Base-by-base conservation (phyloP, 352 stramenopile species). In the Pythium folliculosum region DNA sequence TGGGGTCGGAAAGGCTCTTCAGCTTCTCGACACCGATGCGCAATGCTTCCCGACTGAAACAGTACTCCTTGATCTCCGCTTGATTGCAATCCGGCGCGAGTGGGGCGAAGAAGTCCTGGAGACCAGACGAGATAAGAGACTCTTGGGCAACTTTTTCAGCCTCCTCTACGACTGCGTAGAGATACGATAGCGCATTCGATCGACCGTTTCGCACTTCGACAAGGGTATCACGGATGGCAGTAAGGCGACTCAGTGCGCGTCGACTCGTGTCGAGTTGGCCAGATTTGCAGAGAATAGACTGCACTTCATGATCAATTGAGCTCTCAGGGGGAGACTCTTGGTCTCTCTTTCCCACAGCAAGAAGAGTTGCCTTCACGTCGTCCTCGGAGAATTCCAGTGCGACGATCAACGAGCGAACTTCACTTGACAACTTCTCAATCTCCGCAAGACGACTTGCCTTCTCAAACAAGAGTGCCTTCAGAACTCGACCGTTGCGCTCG, bases 371-470 rank as follows among this genome's bases (percentile, higher is more conserved):
- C 9, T 66, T n/a, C 16, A 92, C 68, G 1, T 93, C 77, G 8
- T 81, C 74, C 25, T 74, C 49, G 23, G 64, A 77, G 44, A 93
- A 64, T 27, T 82, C 72, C 62, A 88, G 67, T 45, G 80, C 72
- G 22, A 67, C 63, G 0, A 85, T 65, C 7, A 88, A 27, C 0
- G 71, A 67, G 3, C 85, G 80, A 32, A 91, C 81, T 32, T 75
- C 63, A n/a, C 64, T 59, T 9, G 84, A 60, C 0, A 69, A 55
- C 19, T 84, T 68, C 51, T 94, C 80, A 35, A 84, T 61, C 53
- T 93, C 80, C 4, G 64, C 63, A 25, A 89, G 63, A 14, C 85
- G 80, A 44, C 79, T 84, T 6, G 75, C 67, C 55, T 93, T 92
- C 48, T 94, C 85, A 44, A 81, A 79, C 22, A 84, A 60, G 40